Base-by-base conservation (phyloP, 2,329 filamentous ascomycete genomes). In the Aspergillus sp. region DNA sequence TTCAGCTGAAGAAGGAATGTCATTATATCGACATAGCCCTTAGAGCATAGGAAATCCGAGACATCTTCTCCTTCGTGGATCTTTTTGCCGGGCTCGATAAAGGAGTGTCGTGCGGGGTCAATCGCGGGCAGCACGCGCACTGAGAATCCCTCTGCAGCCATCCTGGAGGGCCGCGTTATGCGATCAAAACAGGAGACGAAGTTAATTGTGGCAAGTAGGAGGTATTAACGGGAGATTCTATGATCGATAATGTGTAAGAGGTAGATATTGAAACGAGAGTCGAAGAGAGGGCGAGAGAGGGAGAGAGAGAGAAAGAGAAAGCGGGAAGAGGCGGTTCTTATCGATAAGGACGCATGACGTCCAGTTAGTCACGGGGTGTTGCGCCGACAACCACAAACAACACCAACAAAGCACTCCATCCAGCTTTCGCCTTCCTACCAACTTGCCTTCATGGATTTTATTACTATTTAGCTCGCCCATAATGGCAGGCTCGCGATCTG, bases 1-100 rank as follows among this genome's bases (percentile, higher is more conserved):
- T 96, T 98, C 52, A 99, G 87, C 77, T 98, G 95, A 65, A 96
- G 82, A 51, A 98, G 80, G 74, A 96, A 98, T 51, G 86, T 84
- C 75, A 91, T 90, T 56, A 99, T 90, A 72, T 97, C 92, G 59
- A 87, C 84, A 77, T 98, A 97, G 49, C 92, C 95, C 66, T 85
- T 86, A 52, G 91, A 92, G 9, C 83, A 84, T 55, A 96, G 85
- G 75, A 98, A 99, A 63, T 84, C 85, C 20, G 85, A 76, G 56
- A 99, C 90, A 81, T 98, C 92, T 60, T 88, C 80, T 58, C 89
- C 89, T 69, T 95, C 90, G 77, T 96, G 84, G 78, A 99, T 99
- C 70, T 83, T 83, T 76, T 98, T 99, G 58, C 74, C 72, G 0
- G 95, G 95, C 47, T 80, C 78, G 55, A 80, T 72, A 75, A 96